Conservation (phyloP, 2,329 filamentous ascomycete species). For the Colletotrichum sublineola region DNA sequence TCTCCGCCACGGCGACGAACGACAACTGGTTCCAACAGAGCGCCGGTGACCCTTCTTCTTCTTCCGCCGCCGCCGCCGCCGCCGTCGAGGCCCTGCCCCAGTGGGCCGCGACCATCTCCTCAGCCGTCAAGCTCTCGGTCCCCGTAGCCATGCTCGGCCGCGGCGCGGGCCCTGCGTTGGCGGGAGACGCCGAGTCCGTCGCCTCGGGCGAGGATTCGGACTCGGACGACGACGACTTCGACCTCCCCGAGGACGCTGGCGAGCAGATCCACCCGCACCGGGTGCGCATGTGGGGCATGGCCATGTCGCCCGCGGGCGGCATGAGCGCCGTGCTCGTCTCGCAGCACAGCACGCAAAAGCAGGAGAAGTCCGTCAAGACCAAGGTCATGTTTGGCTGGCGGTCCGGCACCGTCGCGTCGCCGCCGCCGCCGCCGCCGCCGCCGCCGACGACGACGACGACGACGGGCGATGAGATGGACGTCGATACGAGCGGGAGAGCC, state of each 20-base stretch:
- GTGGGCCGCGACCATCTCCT: slow-evolving; percentile 64
- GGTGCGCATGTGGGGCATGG: slow-evolving; percentile 67
- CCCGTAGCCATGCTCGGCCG: slow-evolving; percentile 61
- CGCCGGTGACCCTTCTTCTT: slow-evolving; percentile 47
- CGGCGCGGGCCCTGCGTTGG: slow-evolving; percentile 48
- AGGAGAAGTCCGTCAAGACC: slow-evolving; percentile 57
- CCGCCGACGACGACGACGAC: no score
- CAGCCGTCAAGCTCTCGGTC: slow-evolving; percentile 59
- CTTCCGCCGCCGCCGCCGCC: slow-evolving; percentile 21
- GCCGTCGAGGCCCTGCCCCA: slow-evolving; percentile 40
- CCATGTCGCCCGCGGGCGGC: slow-evolving; percentile 64
- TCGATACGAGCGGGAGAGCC: slow-evolving; percentile 13
- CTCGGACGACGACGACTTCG: slow-evolving; percentile 47
- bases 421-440: not conserved
- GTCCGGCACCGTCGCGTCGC: not conserved
- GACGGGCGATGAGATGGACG: slow-evolving; percentile 22
- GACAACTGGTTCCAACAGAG: slow-evolving; percentile 68
- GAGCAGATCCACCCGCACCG: slow-evolving; percentile 63
- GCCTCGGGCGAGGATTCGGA: slow-evolving; percentile 44
- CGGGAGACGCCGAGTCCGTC: slow-evolving; percentile 44
- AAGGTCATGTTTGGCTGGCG: slow-evolving; percentile 54
- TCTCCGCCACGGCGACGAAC: slow-evolving; percentile 65
- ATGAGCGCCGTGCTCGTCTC: slow-evolving; percentile 65
- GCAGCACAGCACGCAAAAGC: slow-evolving; percentile 62
- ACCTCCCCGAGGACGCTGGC: slow-evolving; percentile 51